Base-by-base conservation (phyloP, 768 basidiomycete species). In the Lactarius psammicola region DNA sequence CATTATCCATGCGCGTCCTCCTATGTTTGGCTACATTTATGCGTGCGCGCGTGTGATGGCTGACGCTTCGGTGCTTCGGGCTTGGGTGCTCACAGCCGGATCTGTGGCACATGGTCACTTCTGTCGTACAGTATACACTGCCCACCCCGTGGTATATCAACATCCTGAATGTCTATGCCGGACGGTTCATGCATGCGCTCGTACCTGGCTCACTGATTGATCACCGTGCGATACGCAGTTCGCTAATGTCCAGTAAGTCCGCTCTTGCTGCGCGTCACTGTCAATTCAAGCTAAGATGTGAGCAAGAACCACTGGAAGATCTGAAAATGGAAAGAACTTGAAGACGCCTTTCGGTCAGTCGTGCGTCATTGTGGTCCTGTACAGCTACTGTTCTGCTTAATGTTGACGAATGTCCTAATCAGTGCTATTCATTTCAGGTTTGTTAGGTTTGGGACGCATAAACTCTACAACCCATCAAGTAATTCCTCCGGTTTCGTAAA, bases 61-160 rank as follows among this genome's bases (percentile, higher is more conserved):
- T 65, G 36, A 60, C 18, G 28, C 20, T 42, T 42, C 23, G 8
- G 26, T 28, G 6, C n/a, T n/a, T n/a, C 23, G 3, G 11, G n/a
- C n/a, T n/a, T n/a, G n/a, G n/a, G n/a, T n/a, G 40, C 20, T 17
- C 7, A 4, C 30, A 96, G 87, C 87, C 96, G 71, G 95, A 98
- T 71, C 96, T 96, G 2, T 97, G 95, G 94, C 97, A 99, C 75
- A 92, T 99, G 94, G 81, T 99, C 72, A 98, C 96, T 0, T 93
- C 90, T 4, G 95, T 98, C 78, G 31, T 95, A n/a, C 96, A 95
- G 74, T 95, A 95, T 73, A 75, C 91, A 26, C 82, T 96, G 67
- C 86, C 98, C 81, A 92, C 94, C 0, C 96, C 96, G 3, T 94
- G 93, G 0, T 98, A 95, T 72, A 95, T 96, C 73, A 85, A 89